phyloP scores from a whole-genome alignment of 768 basidiomycete species.

The Boletus bicolor region DNA sequence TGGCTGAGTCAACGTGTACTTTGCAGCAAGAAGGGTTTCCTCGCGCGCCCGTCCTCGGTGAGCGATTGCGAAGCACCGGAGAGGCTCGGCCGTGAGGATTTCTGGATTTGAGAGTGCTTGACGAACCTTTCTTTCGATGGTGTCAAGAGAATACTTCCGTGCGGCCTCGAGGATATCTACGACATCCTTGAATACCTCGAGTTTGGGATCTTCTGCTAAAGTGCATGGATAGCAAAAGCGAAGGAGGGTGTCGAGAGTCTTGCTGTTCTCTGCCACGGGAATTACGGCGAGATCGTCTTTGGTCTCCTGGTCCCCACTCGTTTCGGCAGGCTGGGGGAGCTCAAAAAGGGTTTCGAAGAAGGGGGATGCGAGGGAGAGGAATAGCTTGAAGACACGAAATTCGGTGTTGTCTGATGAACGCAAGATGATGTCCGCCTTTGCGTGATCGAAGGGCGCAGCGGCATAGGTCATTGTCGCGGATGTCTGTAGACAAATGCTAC shows the following conservation, averaged over 20 bases:
- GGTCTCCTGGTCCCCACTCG: slow-evolving; percentile 3
- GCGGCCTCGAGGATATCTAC: slow-evolving; percentile 12
- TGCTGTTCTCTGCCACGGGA: slow-evolving; percentile 18
- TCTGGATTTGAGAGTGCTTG: slow-evolving; percentile 20
- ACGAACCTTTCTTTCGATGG: slow-evolving; percentile 16
- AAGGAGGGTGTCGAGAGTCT: slow-evolving; percentile 23
- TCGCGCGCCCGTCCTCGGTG: slow-evolving; percentile 20
- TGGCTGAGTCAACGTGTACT: slow-evolving; percentile 24
- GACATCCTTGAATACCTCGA: slow-evolving; percentile 9
- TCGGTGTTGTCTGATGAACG: slow-evolving; percentile 29
- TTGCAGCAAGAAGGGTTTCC: slow-evolving; percentile 29
- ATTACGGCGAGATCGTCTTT: slow-evolving; percentile 23
- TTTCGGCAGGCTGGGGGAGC: slow-evolving; percentile 25
- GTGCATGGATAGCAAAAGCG: slow-evolving; percentile 30
- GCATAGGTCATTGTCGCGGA: slow-evolving; percentile 7
- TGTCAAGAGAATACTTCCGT: slow-evolving; percentile 15
- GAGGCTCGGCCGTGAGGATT: slow-evolving; percentile 17
- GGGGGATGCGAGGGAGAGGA: slow-evolving; percentile 34
- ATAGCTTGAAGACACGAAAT: slow-evolving; percentile 30
- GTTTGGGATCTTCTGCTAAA: slow-evolving; percentile 16
- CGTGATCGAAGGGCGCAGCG: slow-evolving; percentile 21
- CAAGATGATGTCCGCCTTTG: slow-evolving; percentile 22
- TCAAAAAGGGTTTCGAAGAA: slow-evolving; percentile 34
- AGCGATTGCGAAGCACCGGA: slow-evolving; percentile 34
- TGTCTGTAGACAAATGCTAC: background rate